Evolutionary conservation across 2,329 filamentous ascomycete genomes (phyloP).

Genomic region (Ascosphaera aggregata): DNA sequence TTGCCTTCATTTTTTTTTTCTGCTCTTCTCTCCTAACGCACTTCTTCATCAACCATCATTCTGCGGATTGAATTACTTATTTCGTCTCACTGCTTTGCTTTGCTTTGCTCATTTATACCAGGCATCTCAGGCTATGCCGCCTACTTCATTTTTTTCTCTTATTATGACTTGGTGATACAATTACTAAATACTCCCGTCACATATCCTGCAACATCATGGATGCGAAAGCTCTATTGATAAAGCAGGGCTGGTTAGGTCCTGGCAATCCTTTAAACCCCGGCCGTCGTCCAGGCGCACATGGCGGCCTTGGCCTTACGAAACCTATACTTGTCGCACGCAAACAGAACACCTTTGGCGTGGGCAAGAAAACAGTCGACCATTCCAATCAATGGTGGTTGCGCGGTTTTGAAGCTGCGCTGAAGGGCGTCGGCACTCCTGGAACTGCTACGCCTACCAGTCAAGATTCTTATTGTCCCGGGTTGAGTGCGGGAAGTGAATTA

Average conservation of each 20-base stretch:
- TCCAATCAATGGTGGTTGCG: constrained; percentile 92
- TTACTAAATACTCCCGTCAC: background rate
- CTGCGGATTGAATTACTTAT: no score
- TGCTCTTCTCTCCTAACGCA: no score
- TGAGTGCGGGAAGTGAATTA: constrained; percentile 29
- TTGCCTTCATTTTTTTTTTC: no score
- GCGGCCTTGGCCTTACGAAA: constrained; percentile 53
- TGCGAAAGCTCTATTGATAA: constrained; percentile 56
- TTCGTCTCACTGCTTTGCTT: no score
- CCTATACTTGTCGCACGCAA: constrained; percentile 70
- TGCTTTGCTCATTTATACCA: no score
- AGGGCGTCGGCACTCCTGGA: constrained; percentile 37
- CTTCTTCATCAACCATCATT: no score
- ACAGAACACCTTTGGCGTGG: constrained; percentile 58
- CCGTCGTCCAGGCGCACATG: constrained; percentile 24
- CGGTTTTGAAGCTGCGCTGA: constrained; percentile 76
- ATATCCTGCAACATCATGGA: constrained; percentile 36
- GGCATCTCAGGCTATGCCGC: no score
- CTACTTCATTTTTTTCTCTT: no score
- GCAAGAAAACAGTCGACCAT: constrained; percentile 41
- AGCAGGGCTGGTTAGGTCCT: constrained; percentile 74
- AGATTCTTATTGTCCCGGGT: constrained; percentile 23
- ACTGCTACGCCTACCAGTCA: constrained; percentile 33
- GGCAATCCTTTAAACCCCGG: constrained; percentile 68
- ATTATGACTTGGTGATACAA: no score